Evolutionary conservation across 495 filamentous ascomycete genomes (phyloP), one percentile per base, ranked within the genome.

Genomic region (Podospora appendiculata): DNA sequence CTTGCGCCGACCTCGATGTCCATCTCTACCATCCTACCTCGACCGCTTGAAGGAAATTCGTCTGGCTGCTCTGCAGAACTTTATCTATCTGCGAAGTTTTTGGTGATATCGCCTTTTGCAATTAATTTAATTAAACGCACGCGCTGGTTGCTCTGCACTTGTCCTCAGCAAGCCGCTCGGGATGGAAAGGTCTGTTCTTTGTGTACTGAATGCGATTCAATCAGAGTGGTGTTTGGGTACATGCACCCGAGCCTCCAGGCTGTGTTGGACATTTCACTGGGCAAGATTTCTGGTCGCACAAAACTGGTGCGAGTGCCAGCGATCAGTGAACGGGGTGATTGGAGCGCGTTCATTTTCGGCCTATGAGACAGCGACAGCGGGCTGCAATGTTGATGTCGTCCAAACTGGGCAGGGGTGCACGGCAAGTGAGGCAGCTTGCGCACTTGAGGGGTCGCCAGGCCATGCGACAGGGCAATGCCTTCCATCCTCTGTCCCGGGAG

Each of bases 191-290:
- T 19, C 59, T 58, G 59, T 61, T 61, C 47, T 48, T 17, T 34
- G 51, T 39, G 50, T 58, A 61, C 59, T 35, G 52, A 46, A 39
- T 55, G 52, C 49, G 48, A 52, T 55, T 52, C 46, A 42, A 54
- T 16, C 38, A 36, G 19, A 40, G 13, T 46, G 58, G 55, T 58
- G 56, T 55, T 48, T 58, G 17, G 34, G 25, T 25, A 25, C 25
- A 25, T 25, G 25, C 25, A 25, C 25, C 25, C 25, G 5, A 25
- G 25, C 25, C 25, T 25, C n/a, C n/a, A n/a, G n/a, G 25, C 25
- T 25, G 25, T 25, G 25, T 25, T 25, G 25, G 25, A 25, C 25
- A 25, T 25, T 25, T n/a, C n/a, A n/a, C n/a, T n/a, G n/a, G n/a
- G n/a, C n/a, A n/a, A n/a, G n/a, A n/a, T n/a, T n/a, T n/a, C n/a